These are phyloP conservation scores for Hemerocallis citrina DNA, from an alignment of 106 monocot genomes.

Conservation along the genomic window DNA sequence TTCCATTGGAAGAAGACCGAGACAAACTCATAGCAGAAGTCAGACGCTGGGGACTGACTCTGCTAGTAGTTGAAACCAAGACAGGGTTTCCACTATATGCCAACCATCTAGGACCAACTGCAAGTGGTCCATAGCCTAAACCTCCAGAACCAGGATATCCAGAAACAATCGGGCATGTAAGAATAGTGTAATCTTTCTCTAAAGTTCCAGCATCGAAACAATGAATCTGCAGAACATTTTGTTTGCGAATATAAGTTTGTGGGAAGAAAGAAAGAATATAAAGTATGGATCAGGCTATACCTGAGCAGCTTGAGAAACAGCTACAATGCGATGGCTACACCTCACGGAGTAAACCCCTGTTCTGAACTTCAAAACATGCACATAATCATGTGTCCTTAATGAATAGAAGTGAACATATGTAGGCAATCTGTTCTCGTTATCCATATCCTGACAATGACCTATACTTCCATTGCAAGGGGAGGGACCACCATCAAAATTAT, in stretches of 20 bases:
- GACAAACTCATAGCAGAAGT: slow-evolving; percentile 16
- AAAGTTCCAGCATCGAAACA: slow-evolving; percentile 86
- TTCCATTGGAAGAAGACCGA: slow-evolving; percentile 45
- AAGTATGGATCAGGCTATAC: slow-evolving; percentile 19
- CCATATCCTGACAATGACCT: slow-evolving; percentile 31
- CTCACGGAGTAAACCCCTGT: slow-evolving; percentile 72
- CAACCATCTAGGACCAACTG: slow-evolving; percentile 86
- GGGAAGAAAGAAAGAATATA: background rate
- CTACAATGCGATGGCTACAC: slow-evolving; percentile 74
- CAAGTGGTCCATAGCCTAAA: slow-evolving; percentile 85
- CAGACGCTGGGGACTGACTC: slow-evolving; percentile 62
- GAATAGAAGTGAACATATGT: slow-evolving; percentile 82
- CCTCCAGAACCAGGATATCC: slow-evolving; percentile 35
- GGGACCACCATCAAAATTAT: slow-evolving; percentile 9
- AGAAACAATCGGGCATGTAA: slow-evolving; percentile 53
- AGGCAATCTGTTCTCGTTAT: slow-evolving; percentile 43
- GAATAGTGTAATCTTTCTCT: slow-evolving; percentile 83
- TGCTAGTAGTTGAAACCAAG: slow-evolving; percentile 38
- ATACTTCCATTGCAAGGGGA: slow-evolving; percentile 26
- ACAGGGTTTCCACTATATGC: slow-evolving; percentile 82
- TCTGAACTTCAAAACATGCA: slow-evolving; percentile 83
- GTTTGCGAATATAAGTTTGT: background rate
- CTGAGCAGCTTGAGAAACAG: slow-evolving; percentile 76
- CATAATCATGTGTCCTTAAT: slow-evolving; percentile 65
- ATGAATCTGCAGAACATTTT: slow-evolving; percentile 65